These are phyloP conservation scores for Citrus australasica DNA, from an alignment of 345 rosid species.

Conservation along the genomic window DNA sequence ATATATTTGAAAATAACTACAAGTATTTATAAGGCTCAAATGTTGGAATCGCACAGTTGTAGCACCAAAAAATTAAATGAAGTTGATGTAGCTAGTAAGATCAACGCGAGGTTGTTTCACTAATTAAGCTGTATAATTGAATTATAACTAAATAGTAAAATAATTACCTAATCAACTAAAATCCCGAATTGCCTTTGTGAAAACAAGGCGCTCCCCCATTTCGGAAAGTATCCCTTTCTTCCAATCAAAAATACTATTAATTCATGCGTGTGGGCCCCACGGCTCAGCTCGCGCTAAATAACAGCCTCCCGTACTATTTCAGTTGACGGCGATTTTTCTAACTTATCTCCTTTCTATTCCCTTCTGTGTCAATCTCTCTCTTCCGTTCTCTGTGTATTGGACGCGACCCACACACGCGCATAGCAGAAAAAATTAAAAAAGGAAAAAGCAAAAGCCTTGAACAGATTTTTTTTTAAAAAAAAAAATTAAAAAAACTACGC, in stretches of 20 bases:
- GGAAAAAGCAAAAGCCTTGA: background rate
- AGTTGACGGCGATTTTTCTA: slow-evolving; percentile 34
- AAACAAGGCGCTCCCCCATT: slow-evolving; percentile 19
- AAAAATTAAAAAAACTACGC: slow-evolving; percentile 23
- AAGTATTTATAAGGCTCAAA: no score
- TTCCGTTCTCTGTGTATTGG: background rate
- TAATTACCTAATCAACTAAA: no score
- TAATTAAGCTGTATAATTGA: no score
- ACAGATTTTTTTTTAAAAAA: no score
- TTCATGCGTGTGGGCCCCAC: slow-evolving; percentile 41
- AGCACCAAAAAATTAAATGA: no score
- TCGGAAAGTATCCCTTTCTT: slow-evolving; percentile 23
- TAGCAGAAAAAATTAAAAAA: background rate
- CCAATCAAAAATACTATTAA: background rate
- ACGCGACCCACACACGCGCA: slow-evolving; percentile 5
- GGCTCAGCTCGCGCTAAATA: background rate
- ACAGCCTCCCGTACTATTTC: slow-evolving; percentile 33
- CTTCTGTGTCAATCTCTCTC: background rate
- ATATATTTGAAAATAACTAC: no score
- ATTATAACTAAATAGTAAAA: no score
- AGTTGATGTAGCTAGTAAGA: no score
- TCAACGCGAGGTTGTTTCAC: no score
- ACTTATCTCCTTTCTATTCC: slow-evolving; percentile 20
- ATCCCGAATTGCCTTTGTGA: background rate
- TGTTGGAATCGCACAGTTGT: no score